phyloP scores from a whole-genome alignment of 2,329 filamentous ascomycete species.

The Emmonsia crescens region DNA sequence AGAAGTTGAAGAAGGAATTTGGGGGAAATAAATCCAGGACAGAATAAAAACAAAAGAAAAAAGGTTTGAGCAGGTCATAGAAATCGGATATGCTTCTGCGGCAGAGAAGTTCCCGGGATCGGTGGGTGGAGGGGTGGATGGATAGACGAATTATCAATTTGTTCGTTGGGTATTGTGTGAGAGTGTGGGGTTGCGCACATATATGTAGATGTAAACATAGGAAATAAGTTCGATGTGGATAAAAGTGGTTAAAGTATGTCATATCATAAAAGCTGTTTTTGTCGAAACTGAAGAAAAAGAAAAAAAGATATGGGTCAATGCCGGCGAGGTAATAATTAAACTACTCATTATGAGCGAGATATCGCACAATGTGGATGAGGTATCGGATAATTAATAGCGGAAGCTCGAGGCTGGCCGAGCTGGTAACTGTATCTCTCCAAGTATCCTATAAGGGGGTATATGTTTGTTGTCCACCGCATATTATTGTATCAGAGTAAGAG shows the following conservation, averaged over 20 bases:
- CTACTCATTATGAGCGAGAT: neutral
- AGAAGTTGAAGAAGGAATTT: neutral
- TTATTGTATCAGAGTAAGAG: neutral
- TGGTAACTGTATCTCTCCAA: neutral
- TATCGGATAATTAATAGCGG: neutral
- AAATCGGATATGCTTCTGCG: neutral
- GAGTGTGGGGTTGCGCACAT: neutral
- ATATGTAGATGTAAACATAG: conserved; percentile 3
- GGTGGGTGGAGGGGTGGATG: neutral
- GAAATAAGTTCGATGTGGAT: conserved; percentile 4
- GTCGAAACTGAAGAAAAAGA: neutral
- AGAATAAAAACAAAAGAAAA: neutral
- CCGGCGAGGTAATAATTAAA: neutral
- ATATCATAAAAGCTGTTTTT: conserved; percentile 4
- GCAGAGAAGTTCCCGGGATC: neutral
- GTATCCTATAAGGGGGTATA: neutral
- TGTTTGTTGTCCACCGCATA: neutral
- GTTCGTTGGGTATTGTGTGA: neutral
- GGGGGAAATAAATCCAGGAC: neutral
- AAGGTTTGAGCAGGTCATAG: neutral
- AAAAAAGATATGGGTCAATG: neutral
- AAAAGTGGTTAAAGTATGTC: conserved; percentile 6
- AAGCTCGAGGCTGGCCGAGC: neutral
- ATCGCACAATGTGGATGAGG: neutral
- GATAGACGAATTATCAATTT: neutral